phyloP scores from a whole-genome alignment of 441 rosid genomes.

The Capsella rubella region DNA sequence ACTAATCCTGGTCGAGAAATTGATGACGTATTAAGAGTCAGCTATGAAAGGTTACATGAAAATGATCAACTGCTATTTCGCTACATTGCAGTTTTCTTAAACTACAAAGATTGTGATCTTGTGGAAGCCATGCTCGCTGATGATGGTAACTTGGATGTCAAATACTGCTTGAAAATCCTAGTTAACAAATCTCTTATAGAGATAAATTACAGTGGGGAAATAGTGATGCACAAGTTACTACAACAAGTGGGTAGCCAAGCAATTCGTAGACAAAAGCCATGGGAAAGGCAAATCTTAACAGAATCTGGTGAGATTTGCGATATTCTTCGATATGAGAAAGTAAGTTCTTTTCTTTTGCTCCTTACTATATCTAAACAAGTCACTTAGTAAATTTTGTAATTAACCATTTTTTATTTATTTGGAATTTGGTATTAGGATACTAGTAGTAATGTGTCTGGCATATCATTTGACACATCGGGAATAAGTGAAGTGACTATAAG shows the following conservation, averaged over 20 bases:
- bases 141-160: background rate
- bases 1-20: constrained; percentile 32
- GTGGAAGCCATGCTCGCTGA: background rate
- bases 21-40: background rate
- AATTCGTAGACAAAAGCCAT: constrained; percentile 1
- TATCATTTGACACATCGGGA: constrained; percentile 1
- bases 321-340: background rate
- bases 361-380: background rate
- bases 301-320: background rate
- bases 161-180: background rate
- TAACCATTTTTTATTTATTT: background rate
- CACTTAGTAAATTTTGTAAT: background rate
- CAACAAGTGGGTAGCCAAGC: background rate
- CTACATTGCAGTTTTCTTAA: constrained; percentile 20
- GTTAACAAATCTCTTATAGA: background rate
- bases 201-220: background rate
- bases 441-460: background rate
- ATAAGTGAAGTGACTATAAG: background rate
- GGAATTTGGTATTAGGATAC: constrained; percentile 1
- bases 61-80: constrained; percentile 13
- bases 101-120: background rate
- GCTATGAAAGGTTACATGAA: background rate
- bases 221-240: constrained; percentile 22
- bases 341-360: background rate
- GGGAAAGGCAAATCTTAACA: background rate